Evolutionary conservation across 2,329 filamentous ascomycete genomes (phyloP).

Genomic region (Tolypocladium sp.): DNA sequence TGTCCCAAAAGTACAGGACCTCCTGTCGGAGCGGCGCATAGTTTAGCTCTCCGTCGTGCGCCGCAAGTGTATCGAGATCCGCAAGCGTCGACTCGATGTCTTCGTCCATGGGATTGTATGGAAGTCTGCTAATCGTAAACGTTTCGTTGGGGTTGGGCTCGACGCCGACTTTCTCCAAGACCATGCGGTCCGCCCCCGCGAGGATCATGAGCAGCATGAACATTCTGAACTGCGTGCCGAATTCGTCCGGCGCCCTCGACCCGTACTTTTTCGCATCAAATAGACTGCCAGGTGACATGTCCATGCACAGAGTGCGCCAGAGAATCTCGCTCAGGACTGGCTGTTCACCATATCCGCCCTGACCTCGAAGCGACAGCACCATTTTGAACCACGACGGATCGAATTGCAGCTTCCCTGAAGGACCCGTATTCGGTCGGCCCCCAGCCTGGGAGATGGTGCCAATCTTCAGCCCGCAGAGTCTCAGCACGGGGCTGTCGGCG

Average conservation of each 20-base stretch:
- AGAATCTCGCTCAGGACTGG: conserved; percentile 9
- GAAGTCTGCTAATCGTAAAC: conserved; percentile 3
- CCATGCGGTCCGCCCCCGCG: conserved; percentile 23
- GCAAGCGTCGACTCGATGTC: conserved; percentile 9
- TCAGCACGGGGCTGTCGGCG: conserved; percentile 2
- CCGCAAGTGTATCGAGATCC: conserved; percentile 9
- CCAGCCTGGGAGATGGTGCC: conserved; percentile 7
- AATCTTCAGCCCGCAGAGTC: conserved; percentile 6
- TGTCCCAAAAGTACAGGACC: conserved; percentile 11
- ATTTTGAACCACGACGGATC: conserved; percentile 12
- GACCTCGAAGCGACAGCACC: conserved; percentile 8
- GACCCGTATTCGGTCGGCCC: conserved; percentile 5
- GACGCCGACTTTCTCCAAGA: conserved; percentile 19
- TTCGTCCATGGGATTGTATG: conserved; percentile 11
- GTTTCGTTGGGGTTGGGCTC: conserved; percentile 4
- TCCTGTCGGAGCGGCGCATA: conserved; percentile 10
- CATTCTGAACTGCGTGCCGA: conserved; percentile 10
- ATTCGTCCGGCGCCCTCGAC: conserved; percentile 8
- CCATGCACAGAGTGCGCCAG: conserved; percentile 17
- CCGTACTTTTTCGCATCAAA: conserved; percentile 8
- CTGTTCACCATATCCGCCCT: not conserved
- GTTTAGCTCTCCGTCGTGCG: conserved; percentile 8
- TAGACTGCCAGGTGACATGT: conserved; percentile 11
- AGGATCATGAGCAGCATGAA: conserved; percentile 14
- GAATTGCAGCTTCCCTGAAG: conserved; percentile 11